phyloP scores from a whole-genome alignment of 2,329 filamentous ascomycete species.

The Torrubiella hemipterigena region DNA sequence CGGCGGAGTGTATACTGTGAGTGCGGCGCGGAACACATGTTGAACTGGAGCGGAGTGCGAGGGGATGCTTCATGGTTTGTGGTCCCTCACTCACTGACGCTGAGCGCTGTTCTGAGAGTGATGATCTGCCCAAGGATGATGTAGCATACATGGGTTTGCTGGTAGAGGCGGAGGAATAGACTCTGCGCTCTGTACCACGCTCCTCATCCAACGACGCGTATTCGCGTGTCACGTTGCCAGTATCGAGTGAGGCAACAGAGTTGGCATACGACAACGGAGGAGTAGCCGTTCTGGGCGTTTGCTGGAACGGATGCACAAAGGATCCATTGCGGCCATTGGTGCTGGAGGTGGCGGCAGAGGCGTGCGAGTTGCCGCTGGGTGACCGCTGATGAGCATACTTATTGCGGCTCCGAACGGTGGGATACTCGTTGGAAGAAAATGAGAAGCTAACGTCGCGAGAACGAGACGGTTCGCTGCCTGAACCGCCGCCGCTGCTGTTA shows the following conservation, averaged over 20 bases:
- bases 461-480: conserved; percentile 7
- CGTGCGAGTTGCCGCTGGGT: conserved; percentile 44
- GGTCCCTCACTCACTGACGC: conserved; percentile 20
- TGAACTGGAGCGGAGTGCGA: conserved; percentile 16
- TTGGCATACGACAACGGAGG: conserved; percentile 47
- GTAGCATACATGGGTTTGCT: conserved; percentile 8
- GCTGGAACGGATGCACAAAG: conserved; percentile 54
- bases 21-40: conserved; percentile 17
- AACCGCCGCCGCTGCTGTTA: conserved; percentile 7
- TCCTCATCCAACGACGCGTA: conserved; percentile 45
- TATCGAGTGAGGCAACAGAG: conserved; percentile 40
- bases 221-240: conserved; percentile 27
- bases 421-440: conserved; percentile 22
- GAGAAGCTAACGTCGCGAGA: conserved; percentile 35
- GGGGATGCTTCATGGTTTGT: conserved; percentile 14
- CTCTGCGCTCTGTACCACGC: conserved; percentile 36
- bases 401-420: conserved; percentile 15
- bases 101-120: no score
- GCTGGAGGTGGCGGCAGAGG: conserved; percentile 41
- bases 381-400: conserved; percentile 46
- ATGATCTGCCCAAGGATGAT: conserved; percentile 9
- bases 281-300: conserved; percentile 48
- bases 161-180: conserved; percentile 16
- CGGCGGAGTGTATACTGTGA: conserved; percentile 29
- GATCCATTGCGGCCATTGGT: conserved; percentile 34